Evolutionary conservation across 2,329 filamentous ascomycete genomes (phyloP).

Genomic region (Lecanosticta acicola): DNA sequence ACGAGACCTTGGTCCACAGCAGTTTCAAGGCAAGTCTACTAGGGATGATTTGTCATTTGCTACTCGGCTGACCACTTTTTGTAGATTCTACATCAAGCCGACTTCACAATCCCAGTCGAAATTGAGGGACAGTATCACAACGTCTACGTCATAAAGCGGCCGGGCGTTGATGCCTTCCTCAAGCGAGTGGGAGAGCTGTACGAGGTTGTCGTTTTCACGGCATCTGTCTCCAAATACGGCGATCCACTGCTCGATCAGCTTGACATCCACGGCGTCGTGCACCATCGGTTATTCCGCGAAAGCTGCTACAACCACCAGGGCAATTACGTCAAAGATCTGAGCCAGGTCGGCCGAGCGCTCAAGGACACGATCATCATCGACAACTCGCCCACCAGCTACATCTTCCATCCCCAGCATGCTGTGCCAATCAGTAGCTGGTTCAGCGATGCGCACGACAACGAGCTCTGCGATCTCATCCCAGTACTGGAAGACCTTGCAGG

Average conservation of each 20-base stretch:
- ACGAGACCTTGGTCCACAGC: conserved; percentile 95
- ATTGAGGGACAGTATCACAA: conserved; percentile 99
- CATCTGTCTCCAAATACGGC: conserved; percentile 98
- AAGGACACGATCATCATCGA: conserved; percentile 99
- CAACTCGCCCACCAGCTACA: conserved; percentile 98
- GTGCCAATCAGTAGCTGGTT: conserved; percentile 99
- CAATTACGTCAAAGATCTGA: conserved; percentile 98
- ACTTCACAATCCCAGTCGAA: conserved; percentile 97
- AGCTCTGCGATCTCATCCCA: conserved; percentile 92
- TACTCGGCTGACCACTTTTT: conserved; percentile 1
- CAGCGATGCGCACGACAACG: conserved; percentile 98
- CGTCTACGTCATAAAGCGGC: conserved; percentile 97
- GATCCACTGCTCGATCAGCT: conserved; percentile 93
- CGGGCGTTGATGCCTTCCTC: conserved; percentile 98
- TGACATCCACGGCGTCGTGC: conserved; percentile 94
- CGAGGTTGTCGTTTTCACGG: conserved; percentile 97
- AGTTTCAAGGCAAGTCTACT: conserved; percentile 80
- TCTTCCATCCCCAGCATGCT: conserved; percentile 98
- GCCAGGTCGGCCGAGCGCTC: conserved; percentile 90
- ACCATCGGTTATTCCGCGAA: conserved; percentile 93
- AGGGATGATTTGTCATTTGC: not conserved
- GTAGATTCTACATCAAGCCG: conserved; percentile 92
- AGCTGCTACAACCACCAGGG: conserved; percentile 99
- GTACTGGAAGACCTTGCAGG: conserved; percentile 95
- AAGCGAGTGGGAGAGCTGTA: conserved; percentile 96